Percentiles rank a stretch among this genome's conserved stretches.
Conservation (phyloP, 2,329 filamentous ascomycete genomes). For the Ceratocystis alfenasii region DNA sequence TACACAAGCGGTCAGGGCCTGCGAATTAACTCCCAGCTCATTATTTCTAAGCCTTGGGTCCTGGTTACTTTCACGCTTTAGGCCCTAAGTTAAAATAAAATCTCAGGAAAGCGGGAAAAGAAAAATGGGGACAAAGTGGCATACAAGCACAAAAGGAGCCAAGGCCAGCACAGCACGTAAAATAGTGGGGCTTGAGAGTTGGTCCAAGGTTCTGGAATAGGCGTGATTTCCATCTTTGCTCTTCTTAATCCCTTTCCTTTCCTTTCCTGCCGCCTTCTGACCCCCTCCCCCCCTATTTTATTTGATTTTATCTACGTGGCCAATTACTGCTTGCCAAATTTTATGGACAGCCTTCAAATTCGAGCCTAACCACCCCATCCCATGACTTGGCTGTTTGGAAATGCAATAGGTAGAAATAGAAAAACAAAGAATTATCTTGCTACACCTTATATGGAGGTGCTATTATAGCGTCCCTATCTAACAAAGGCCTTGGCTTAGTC, state of each 20-base stretch:
- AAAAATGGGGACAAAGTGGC: neutral
- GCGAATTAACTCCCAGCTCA: too few relatives aligned
- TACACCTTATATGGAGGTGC: too few relatives aligned
- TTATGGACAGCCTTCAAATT: neutral
- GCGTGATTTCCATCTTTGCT: neutral
- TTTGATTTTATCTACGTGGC: conserved; percentile 1
- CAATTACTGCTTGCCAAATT: neutral
- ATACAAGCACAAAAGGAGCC: neutral
- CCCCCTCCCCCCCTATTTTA: neutral
- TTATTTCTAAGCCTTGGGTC: neutral
- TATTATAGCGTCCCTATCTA: too few relatives aligned
- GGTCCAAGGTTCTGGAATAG: conserved; percentile 4
- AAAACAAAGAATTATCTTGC: neutral
- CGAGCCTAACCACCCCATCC: neutral
- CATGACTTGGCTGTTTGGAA: neutral
- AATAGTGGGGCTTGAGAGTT: neutral
- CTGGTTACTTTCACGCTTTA: neutral
- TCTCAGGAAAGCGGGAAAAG: neutral
- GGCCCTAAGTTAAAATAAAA: neutral
- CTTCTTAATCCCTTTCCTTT: neutral
- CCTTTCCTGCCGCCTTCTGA: neutral
- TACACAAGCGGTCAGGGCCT: too few relatives aligned
- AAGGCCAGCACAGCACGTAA: conserved; percentile 1
- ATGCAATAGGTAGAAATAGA: neutral
- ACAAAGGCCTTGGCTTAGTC: too few relatives aligned